Base-by-base conservation (phyloP, 2,329 filamentous ascomycete genomes). In the Pleoardoris graminearum region DNA sequence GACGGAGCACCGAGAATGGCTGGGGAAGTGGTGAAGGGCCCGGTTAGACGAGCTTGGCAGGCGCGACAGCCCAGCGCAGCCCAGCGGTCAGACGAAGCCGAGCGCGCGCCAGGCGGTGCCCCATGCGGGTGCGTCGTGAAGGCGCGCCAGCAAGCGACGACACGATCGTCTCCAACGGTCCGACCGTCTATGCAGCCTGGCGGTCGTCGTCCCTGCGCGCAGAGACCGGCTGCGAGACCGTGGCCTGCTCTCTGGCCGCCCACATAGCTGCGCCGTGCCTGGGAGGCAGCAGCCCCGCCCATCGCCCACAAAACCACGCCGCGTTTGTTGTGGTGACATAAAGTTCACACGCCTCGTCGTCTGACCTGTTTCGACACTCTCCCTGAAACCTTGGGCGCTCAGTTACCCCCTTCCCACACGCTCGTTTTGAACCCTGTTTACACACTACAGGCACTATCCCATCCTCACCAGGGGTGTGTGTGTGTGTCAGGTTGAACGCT, bases 351-450 rank as follows among this genome's bases (percentile, higher is more conserved):
- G 50, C 32, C 50, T 16, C 48, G 10, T 43, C 48, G 25, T 48
- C 49, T 39, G 29, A 45, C 39, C 57, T 43, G 44, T 57, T 55
- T 43, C 43, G 25, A 44, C 53, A 36, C 11, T 19, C 44, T 47
- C 37, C 29, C 30, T 46, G 59, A 59, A 63, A 63, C 60, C 58
- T 16, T 48, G 39, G 51, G 52, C 53, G 23, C 16, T 29, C 55
- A 59, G 55, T 56, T 33, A 32, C 32, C 12, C 45, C 43, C n/a
- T 37, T 39, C 46, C 52, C 27, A 29, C 27, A 17, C 36, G 33
- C 33, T 33, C 49, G 39, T 36, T 30, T 32, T 32, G 27, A 30
- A 16, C 5, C 14, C 33, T 17, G 14, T 8, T 7, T 6, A 25
- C 4, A 32, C 8, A 41, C 42, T 22, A 54, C 60, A 59, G 42